phyloP scores from a whole-genome alignment of 1,284 basidiomycete genomes.

The Rhodotorula mucilaginosa region DNA sequence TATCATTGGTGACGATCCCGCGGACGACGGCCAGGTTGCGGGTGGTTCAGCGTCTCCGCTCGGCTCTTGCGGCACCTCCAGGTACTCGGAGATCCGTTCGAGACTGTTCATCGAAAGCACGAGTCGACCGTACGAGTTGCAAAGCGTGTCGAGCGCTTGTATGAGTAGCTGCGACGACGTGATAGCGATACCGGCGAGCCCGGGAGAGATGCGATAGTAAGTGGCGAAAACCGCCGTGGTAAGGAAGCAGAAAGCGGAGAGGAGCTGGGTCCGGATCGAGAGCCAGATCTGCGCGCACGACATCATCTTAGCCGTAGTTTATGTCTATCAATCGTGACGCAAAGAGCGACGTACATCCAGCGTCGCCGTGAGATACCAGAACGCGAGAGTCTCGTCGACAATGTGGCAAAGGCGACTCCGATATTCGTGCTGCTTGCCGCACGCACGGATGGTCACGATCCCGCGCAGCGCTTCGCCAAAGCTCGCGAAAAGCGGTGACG shows the following conservation, averaged over 20 bases:
- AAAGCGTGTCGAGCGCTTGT: conserved; percentile 30
- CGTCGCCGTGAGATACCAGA: conserved; percentile 47
- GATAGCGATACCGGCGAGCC: conserved; percentile 80
- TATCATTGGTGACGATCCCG: conserved; percentile 60
- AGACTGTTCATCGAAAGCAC: conserved; percentile 62
- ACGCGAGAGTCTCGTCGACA: conserved; percentile 31
- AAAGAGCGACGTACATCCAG: conserved; percentile 43
- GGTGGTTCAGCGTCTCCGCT: conserved; percentile 34
- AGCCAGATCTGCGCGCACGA: conserved; percentile 26
- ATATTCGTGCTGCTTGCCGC: conserved; percentile 42
- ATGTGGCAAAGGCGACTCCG: conserved; percentile 28
- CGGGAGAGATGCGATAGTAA: conserved; percentile 64
- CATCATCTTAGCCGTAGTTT: background rate
- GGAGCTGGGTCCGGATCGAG: conserved; percentile 33
- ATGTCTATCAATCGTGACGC: too few relatives aligned
- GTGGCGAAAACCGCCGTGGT: conserved; percentile 61
- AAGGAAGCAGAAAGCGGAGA: conserved; percentile 31
- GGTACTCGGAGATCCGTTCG: conserved; percentile 83
- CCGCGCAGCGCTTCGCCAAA: conserved; percentile 45
- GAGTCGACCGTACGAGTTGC: conserved; percentile 39
- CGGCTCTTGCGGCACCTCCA: conserved; percentile 80
- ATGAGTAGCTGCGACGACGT: conserved; percentile 56
- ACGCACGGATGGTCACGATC: conserved; percentile 46
- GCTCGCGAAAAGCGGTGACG: conserved; percentile 46
- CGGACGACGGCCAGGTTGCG: conserved; percentile 58